A percentile compares a stretch with the other conserved stretches of the same genome.
Conservation (phyloP, 2,329 filamentous ascomycete species). For the Aspergillus novoparasiticus region DNA sequence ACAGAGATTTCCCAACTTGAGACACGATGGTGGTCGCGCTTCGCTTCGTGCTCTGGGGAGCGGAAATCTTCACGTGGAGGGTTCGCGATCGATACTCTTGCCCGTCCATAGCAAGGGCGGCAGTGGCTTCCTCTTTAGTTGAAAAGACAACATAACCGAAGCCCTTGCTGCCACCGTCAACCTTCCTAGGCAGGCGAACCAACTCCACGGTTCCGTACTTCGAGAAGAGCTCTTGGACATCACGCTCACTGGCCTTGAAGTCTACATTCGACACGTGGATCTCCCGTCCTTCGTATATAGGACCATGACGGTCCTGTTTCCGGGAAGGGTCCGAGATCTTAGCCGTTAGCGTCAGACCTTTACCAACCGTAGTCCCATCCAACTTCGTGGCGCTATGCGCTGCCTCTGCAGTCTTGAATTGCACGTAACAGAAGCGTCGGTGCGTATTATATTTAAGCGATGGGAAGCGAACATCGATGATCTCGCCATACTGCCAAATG, state of each 20-base stretch:
- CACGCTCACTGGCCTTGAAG: constrained; percentile 62
- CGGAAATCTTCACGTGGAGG: constrained; percentile 64
- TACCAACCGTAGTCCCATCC: constrained; percentile 70
- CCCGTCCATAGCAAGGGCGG: constrained; percentile 69
- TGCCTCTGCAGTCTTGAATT: constrained; percentile 72
- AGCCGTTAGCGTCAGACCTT: constrained; percentile 68
- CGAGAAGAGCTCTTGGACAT: constrained; percentile 70
- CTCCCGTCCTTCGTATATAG: constrained; percentile 84
- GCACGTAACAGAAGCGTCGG: constrained; percentile 92
- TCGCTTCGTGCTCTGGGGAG: constrained; percentile 47
- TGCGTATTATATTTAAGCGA: constrained; percentile 86
- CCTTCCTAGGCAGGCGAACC: constrained; percentile 69
- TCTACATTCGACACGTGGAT: constrained; percentile 75
- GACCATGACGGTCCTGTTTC: constrained; percentile 77
- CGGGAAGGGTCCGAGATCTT: constrained; percentile 82
- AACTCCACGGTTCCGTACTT: constrained; percentile 75
- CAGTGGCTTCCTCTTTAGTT: constrained; percentile 66
- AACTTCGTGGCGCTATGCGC: constrained; percentile 73
- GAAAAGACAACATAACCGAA: constrained; percentile 79
- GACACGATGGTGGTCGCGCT: constrained; percentile 49
- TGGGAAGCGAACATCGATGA: constrained; percentile 84
- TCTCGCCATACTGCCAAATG: constrained; percentile 65
- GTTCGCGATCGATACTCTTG: constrained; percentile 69
- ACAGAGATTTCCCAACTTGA: constrained; percentile 37
- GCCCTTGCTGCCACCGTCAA: constrained; percentile 71